Evolutionary conservation across 257 asterid genomes (phyloP), one percentile per base, ranked within the genome.

Genomic region (Eucommia ulmoides): DNA sequence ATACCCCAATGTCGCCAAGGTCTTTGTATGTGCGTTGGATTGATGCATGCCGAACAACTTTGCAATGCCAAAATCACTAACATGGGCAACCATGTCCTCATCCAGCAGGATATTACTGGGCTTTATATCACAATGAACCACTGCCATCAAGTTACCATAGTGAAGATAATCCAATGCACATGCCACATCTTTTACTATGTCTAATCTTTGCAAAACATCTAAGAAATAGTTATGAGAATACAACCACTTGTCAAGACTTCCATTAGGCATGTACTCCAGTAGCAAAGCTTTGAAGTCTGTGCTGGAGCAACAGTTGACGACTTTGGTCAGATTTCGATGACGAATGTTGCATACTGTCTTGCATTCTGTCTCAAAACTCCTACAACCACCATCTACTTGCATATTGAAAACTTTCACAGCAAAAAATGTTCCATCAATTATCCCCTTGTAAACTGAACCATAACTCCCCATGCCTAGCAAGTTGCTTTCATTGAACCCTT

Each of bases 381-480:
- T 63, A 35, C 12, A 11, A n/a, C 54, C 50, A 22, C 45, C 62
- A 35, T 73, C 79, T 1, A 68, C 49, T 1, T 65, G 62, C 51
- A 53, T 16, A 33, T 66, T 53, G 54, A 77, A 69, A 10, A 74
- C 82, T 35, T 73, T 76, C 1, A 72, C 51, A 7, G 85, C 85
- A 19, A 71, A 44, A 7, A 3, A 22, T 8, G 42, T 82, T 62
- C 65, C 70, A 12, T 24, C 14, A 7, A 74, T 64, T 9, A 59
- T 45, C 18, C 82, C 89, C 53, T 19, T 61, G 22, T 53, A 79
- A 0, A 79, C 83, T 1, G 78, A 52, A 41, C 88, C 80, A 18
- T 59, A 75, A 61, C 83, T 50, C 41, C 88, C 83, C 9, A 57
- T 60, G 26, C 89, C 89, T 7, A 80, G 66, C 1, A 65, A 23